A percentile compares a stretch with the other conserved stretches of the same genome.
Evolutionary conservation across 768 basidiomycete species (phyloP).

Genomic region (Kockovaella imperatae): DNA sequence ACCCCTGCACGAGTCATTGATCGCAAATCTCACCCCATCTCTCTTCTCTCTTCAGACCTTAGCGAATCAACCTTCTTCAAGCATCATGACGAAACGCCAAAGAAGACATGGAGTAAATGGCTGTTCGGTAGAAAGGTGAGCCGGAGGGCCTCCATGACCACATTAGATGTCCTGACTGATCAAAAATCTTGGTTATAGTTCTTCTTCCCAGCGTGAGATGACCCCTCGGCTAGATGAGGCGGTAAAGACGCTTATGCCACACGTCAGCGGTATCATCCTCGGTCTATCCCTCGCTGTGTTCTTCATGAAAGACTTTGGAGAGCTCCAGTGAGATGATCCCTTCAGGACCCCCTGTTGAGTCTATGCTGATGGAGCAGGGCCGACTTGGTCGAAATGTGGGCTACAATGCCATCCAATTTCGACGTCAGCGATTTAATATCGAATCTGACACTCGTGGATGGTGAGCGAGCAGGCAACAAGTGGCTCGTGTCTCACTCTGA

Average conservation of each 20-base stretch:
- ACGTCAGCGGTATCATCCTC: constrained; percentile 27
- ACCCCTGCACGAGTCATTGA: neutral
- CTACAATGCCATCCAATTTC: constrained; percentile 19
- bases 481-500: too few relatives aligned
- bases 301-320: constrained; percentile 19
- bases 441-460: constrained; percentile 38
- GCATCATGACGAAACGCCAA: constrained; percentile 6
- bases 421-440: constrained; percentile 35
- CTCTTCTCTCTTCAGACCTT: constrained; percentile 16
- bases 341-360: neutral
- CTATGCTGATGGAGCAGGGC: constrained; percentile 10
- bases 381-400: constrained; percentile 34
- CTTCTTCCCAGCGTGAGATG: constrained; percentile 33
- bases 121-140: constrained; percentile 38
- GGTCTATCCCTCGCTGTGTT: constrained; percentile 23
- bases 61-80: constrained; percentile 28
- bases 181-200: constrained; percentile 14
- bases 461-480: neutral
- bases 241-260: neutral
- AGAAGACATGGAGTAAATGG: constrained; percentile 30
- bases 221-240: neutral
- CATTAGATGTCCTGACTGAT: neutral
- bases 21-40: neutral
- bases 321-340: constrained; percentile 23
- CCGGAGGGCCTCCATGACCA: constrained; percentile 2